Evolutionary conservation across 2,329 filamentous ascomycete genomes (phyloP), one percentile per base, ranked within the genome.

Genomic region (Xylariaceae sp.): DNA sequence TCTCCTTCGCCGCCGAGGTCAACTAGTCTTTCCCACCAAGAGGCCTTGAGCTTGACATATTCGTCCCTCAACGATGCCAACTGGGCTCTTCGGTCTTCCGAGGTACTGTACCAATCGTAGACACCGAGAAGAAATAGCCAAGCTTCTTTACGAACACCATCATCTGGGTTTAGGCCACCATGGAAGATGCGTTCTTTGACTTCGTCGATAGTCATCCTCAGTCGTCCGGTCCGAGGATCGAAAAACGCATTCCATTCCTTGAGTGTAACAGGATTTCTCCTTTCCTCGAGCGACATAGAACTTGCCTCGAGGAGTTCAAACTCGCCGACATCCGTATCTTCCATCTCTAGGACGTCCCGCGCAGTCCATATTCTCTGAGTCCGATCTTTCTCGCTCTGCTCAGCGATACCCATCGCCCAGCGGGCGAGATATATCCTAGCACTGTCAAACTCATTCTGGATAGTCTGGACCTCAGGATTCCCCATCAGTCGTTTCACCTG

Each of bases 331-430:
- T 91, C 90, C 31, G 90, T 97, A 59, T 97, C 88, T 68, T 99
- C 95, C 68, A 95, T 88, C 63, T 96, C 92, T 63, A 97, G 77
- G 4, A 97, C 88, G 71, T 99, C 94, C 58, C 86, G 86, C 1
- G 90, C 93, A 0, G 92, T 97, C 89, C 91, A 99, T 65, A 96
- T 92, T 43, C 92, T 80, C 69, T 92, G 88, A 47, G 85, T 89
- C 19, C 87, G 79, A 63, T 99, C 94, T 38, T 85, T 80, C 66
- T 99, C 94, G 63, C 92, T 93, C 73, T 99, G 94, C 69, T 99
- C 95, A 0, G 94, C 92, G 58, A 99, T 96, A 7, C 91, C 91
- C 94, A 99, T 97, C 2, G 94, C 94, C 94, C 94, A 99, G 57
- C 94, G 81, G 18, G 94, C 94, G 38, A 99, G 79, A 66, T 99